Base-by-base conservation (phyloP, 1,139 yeast species). In the Kodamaea ohmeri region DNA sequence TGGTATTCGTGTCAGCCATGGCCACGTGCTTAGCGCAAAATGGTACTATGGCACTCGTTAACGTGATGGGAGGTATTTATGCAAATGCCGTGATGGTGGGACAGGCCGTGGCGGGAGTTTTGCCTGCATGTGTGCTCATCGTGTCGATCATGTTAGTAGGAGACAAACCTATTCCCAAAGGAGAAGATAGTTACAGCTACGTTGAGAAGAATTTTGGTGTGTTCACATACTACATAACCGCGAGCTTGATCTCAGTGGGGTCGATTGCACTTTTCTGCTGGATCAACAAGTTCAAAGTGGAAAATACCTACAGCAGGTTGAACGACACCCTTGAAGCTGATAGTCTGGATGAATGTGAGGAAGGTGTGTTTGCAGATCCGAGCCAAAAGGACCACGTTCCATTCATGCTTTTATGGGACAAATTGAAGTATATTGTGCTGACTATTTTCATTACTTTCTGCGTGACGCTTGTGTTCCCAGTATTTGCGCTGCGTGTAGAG, bases 61-160 rank as follows among this genome's bases (percentile, higher is more conserved):
- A 85, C 52, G 82, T 85, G 3, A 70, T 80, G 56, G 94, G 95
- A 2, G 77, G 88, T 3, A 71, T 78, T 2, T 87, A 80, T 55
- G 87, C 90, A 12, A 95, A 90, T 52, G 95, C 86, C 0, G 85
- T 85, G 3, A 86, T 92, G 85, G 89, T 89, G 4, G 98, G 98
- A 1, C 96, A 92, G 59, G 96, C 96, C 0, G 67, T 90, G 11
- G 89, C 97, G 0, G 97, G 97, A 1, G 95, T 90, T 0, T 65
- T 90, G 36, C 97, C 97, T 1, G 80, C 96, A 0, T 60, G 83
- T 12, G 83, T 95, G 0, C 67, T 89, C 38, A 80, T 90, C 35
- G 37, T 78, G 1, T 77, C 90, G 1, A 61, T 69, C 9, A 73
- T 83, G 30, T 46, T 77, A 28, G 57, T 75, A 3, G 76, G 76